Conservation (phyloP, 305 asterid genomes). For the Solanum hybrid region DNA sequence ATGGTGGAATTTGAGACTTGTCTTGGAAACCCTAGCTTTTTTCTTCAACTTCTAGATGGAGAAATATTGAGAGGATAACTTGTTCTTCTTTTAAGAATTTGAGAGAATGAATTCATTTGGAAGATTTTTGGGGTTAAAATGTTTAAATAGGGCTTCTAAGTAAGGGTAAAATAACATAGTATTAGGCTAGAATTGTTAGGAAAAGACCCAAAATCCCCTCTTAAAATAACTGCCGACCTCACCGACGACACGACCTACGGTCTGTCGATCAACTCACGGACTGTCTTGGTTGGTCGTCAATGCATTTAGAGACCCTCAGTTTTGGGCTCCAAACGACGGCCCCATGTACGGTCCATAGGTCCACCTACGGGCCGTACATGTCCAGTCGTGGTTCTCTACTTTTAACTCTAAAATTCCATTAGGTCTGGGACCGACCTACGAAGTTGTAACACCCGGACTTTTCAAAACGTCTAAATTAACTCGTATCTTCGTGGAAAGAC, state of each 20-base stretch:
- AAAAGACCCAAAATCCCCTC: not conserved
- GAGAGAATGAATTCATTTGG: not conserved
- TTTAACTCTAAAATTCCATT: not conserved
- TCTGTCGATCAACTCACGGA: not conserved
- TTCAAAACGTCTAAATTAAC: no score
- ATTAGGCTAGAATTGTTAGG: not conserved
- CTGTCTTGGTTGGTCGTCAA: not conserved
- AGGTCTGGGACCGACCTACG: not conserved
- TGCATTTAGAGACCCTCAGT: not conserved
- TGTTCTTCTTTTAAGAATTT: not conserved
- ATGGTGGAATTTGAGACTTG: not conserved
- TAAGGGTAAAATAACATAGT: not conserved
- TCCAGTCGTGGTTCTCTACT: not conserved
- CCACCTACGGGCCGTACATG: not conserved
- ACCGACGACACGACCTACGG: not conserved
- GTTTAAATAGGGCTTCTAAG: not conserved
- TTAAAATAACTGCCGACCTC: not conserved
- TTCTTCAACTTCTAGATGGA: not conserved
- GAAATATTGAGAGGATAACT: not conserved
- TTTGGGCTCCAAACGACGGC: not conserved
- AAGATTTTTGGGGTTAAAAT: not conserved
- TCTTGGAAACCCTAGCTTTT: not conserved
- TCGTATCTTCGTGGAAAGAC: no score
- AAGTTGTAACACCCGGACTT: no score
- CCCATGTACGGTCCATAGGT: not conserved